These are phyloP conservation scores for Biscogniauxia sp. DNA, from an alignment of 2,329 filamentous ascomycete species.

Conservation along the genomic window DNA sequence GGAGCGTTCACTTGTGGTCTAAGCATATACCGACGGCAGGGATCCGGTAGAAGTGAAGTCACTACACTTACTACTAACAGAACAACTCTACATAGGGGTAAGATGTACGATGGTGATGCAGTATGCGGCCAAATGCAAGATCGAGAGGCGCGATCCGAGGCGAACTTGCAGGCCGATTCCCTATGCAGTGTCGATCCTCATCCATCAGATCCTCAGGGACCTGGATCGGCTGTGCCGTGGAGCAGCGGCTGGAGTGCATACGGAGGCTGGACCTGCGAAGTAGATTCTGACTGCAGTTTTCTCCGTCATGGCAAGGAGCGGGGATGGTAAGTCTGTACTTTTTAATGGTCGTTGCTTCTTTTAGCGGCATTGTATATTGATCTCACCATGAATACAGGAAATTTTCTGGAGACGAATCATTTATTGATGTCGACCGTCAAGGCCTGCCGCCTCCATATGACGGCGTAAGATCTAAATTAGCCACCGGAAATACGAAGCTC, in stretches of 20 bases:
- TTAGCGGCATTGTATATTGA: background rate
- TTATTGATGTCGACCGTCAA: conserved; percentile 26
- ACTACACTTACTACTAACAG: conserved; percentile 4
- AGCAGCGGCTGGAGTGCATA: conserved; percentile 58
- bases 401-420: conserved; percentile 42
- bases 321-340: conserved; percentile 67
- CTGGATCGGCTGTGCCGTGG: conserved; percentile 35
- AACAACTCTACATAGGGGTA: conserved; percentile 5
- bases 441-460: conserved; percentile 21
- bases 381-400: conserved; percentile 29
- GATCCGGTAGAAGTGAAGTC: background rate
- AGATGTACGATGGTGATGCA: conserved; percentile 2
- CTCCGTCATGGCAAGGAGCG: conserved; percentile 77
- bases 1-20: conserved; percentile 79
- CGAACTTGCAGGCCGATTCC: conserved; percentile 13
- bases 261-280: conserved; percentile 76
- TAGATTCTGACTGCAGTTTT: conserved; percentile 84
- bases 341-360: conserved; percentile 8
- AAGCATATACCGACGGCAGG: conserved; percentile 55
- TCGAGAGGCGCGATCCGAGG: conserved; percentile 31
- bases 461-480: conserved; percentile 27
- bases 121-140: conserved; percentile 9
- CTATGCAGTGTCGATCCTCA: conserved; percentile 22
- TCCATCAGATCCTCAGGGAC: conserved; percentile 32
- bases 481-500: background rate